phyloP scores from a whole-genome alignment of 768 basidiomycete genomes.

The Scleroderma bovista region DNA sequence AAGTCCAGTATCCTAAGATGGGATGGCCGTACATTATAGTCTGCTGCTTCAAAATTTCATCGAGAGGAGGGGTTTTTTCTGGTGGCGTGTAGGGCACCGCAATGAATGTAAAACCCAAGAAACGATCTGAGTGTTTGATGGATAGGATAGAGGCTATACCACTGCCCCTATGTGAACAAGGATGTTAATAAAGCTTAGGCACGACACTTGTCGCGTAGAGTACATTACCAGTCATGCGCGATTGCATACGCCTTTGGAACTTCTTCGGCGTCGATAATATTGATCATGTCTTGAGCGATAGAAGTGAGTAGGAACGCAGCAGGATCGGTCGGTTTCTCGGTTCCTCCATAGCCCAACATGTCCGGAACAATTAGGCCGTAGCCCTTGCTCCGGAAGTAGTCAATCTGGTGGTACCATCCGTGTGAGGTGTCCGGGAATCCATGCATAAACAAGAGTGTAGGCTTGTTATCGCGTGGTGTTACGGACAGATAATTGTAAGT shows the following conservation, averaged over 20 bases:
- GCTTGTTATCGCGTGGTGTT: conserved; percentile 20
- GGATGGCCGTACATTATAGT: conserved; percentile 31
- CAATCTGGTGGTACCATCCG: conserved; percentile 39
- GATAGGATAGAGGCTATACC: conserved; percentile 31
- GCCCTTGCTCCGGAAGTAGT: conserved; percentile 34
- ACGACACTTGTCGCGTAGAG: neutral
- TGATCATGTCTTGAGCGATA: conserved; percentile 30
- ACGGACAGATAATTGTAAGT: conserved; percentile 34
- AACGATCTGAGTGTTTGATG: conserved; percentile 34
- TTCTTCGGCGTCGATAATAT: conserved; percentile 34
- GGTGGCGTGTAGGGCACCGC: conserved; percentile 31
- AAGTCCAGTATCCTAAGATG: conserved; percentile 39
- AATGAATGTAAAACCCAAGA: conserved; percentile 35
- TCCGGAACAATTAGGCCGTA: conserved; percentile 44
- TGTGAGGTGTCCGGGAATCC: conserved; percentile 40
- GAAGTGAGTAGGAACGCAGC: conserved; percentile 21
- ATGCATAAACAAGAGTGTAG: conserved; percentile 39
- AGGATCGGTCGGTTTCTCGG: conserved; percentile 34
- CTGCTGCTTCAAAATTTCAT: conserved; percentile 20
- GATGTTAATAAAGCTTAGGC: too few species aligned
- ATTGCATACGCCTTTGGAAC: conserved; percentile 29
- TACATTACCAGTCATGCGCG: conserved; percentile 37
- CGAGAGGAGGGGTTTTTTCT: conserved; percentile 19
- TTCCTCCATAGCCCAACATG: conserved; percentile 42
- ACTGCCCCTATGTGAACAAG: conserved; percentile 29